phyloP scores from a whole-genome alignment of 108 stramenopile species.

The Aureococcus anophagefferens region DNA sequence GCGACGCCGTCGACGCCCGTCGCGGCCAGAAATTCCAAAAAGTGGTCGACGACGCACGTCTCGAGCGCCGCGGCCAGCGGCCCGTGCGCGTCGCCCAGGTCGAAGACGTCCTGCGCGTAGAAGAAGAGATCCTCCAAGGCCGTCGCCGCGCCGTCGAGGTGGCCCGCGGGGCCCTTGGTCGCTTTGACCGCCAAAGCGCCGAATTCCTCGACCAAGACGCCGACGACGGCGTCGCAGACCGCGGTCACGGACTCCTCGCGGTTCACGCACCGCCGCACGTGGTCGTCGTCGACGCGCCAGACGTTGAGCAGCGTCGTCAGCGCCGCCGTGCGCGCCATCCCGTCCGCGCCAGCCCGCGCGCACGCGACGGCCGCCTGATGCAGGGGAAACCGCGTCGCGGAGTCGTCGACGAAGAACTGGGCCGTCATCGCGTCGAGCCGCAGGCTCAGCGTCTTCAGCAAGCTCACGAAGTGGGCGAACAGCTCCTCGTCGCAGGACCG shows the following conservation, averaged over 20 bases:
- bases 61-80: no score
- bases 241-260: neutral
- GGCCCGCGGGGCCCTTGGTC: neutral
- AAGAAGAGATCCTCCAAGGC: neutral
- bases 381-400: neutral
- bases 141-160: neutral
- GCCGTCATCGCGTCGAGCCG: slow-evolving; percentile 31
- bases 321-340: neutral
- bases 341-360: no score
- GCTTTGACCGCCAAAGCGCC: no score
- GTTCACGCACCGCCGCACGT: neutral
- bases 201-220: neutral
- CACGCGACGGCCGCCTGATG: neutral
- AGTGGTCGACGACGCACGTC: no score
- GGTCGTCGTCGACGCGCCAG: neutral
- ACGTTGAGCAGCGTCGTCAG: neutral
- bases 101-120: no score
- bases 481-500: slow-evolving; percentile 27
- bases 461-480: slow-evolving; percentile 27
- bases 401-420: slow-evolving; percentile 21
- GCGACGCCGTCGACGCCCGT: no score
- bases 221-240: neutral
- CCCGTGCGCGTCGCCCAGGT: no score
- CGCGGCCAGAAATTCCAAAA: no score
- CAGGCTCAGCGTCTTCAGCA: slow-evolving; percentile 35